These are phyloP conservation scores for Creolimax fragrantissima DNA, from an alignment of 78 protist genomes.

Conservation along the genomic window DNA sequence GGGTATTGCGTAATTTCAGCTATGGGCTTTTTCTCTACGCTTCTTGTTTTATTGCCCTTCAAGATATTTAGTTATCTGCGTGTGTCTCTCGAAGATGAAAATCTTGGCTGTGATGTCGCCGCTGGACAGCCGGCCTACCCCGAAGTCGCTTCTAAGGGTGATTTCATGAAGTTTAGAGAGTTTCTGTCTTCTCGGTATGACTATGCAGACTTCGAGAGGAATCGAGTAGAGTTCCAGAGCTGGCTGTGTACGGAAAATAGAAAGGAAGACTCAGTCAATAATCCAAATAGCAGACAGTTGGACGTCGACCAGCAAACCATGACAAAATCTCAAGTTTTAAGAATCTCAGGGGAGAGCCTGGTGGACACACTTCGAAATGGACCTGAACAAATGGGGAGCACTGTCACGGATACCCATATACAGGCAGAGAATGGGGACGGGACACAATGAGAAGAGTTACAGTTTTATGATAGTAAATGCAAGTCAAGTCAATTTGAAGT, in stretches of 20 bases:
- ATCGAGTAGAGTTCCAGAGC: not conserved
- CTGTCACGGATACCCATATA: too few species aligned
- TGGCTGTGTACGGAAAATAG: not conserved
- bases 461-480: too few species aligned
- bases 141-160: not conserved
- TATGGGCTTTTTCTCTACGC: not conserved
- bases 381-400: too few species aligned
- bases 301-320: too few species aligned
- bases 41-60: not conserved
- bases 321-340: too few species aligned
- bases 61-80: not conserved
- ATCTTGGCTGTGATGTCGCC: not conserved
- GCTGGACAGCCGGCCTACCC: slow-evolving; percentile 1
- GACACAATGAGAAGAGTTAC: too few species aligned
- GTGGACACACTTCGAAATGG: too few species aligned
- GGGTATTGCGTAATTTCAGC: not conserved
- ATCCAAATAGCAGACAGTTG: too few species aligned
- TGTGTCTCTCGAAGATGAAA: not conserved
- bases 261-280: too few species aligned
- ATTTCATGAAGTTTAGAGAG: not conserved
- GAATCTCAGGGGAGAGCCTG: too few species aligned
- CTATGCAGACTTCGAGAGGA: not conserved
- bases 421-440: too few species aligned
- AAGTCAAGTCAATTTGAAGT: too few species aligned
- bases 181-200: not conserved